Evolutionary conservation across 257 asterid genomes (phyloP).

Genomic region (Fraxinus americana): DNA sequence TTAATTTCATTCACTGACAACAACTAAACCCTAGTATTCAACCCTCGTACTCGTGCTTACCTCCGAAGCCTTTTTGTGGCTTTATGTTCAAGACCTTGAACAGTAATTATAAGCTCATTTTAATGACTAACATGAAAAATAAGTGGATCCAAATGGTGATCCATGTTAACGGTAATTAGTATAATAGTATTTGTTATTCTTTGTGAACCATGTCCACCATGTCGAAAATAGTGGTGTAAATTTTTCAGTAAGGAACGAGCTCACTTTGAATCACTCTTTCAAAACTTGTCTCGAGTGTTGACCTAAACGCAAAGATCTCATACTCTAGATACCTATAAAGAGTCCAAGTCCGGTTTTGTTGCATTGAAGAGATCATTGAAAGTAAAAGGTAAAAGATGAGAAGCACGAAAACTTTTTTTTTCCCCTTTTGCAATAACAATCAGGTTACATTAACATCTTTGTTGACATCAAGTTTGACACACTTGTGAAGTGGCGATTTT

Average conservation of each 20-base stretch:
- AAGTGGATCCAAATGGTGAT: background rate
- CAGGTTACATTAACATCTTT: no score
- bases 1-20: background rate
- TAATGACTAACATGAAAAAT: background rate
- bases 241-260: no score
- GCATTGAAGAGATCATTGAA: background rate
- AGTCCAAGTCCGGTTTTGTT: background rate
- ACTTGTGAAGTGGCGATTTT: no score
- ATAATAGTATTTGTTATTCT: no score
- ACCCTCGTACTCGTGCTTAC: constrained; percentile 11
- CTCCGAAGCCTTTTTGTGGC: constrained; percentile 12
- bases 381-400: background rate
- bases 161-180: no score
- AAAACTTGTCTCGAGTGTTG: background rate
- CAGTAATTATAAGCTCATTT: constrained; percentile 12
- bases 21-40: constrained; percentile 27
- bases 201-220: background rate
- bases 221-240: background rate
- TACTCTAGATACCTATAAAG: background rate
- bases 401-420: background rate
- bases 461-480: no score
- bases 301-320: no score
- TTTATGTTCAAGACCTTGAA: background rate
- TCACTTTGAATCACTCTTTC: no score
- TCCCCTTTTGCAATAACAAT: background rate